These are phyloP conservation scores for Phytophthora cactorum DNA, from an alignment of 352 stramenopile species.

Conservation along the genomic window DNA sequence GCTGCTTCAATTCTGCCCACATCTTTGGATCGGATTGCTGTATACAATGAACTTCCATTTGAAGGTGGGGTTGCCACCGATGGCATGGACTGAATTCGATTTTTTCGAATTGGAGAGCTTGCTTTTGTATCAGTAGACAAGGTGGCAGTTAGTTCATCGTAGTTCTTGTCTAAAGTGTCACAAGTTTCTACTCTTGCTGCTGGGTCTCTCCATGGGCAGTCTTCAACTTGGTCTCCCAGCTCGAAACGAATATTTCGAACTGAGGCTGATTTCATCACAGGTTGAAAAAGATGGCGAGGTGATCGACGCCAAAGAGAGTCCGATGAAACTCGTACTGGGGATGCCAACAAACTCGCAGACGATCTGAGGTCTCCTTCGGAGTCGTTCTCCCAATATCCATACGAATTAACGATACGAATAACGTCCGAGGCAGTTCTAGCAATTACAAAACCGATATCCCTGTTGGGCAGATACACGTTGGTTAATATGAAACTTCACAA, in stretches of 20 bases:
- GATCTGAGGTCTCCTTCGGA: constrained; percentile 12
- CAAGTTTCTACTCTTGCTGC: constrained; percentile 4
- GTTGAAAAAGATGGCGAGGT: constrained; percentile 37
- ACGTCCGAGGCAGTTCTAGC: constrained; percentile 55
- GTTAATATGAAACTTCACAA: background rate
- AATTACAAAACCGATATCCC: constrained; percentile 74
- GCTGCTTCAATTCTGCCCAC: constrained; percentile 25
- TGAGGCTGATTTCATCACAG: constrained; percentile 21
- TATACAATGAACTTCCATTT: constrained; percentile 21
- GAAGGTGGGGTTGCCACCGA: constrained; percentile 9
- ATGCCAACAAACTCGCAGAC: constrained; percentile 23
- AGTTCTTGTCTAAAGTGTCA: constrained; percentile 2
- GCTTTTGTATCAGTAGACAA: background rate
- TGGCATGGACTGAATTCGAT: constrained; percentile 17
- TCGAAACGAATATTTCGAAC: constrained; percentile 34
- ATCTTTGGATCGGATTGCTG: constrained; percentile 25
- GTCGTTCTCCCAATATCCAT: constrained; percentile 50
- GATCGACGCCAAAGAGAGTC: constrained; percentile 47
- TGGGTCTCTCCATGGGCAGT: constrained; percentile 8
- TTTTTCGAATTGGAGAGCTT: constrained; percentile 12
- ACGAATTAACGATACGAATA: constrained; percentile 64
- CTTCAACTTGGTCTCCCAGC: constrained; percentile 15
- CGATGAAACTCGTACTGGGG: constrained; percentile 46
- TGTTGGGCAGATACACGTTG: constrained; percentile 21
- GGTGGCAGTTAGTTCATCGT: background rate